Evolutionary conservation across 1,284 basidiomycete species (phyloP).

Genomic region (Sporisorium reilianum): DNA sequence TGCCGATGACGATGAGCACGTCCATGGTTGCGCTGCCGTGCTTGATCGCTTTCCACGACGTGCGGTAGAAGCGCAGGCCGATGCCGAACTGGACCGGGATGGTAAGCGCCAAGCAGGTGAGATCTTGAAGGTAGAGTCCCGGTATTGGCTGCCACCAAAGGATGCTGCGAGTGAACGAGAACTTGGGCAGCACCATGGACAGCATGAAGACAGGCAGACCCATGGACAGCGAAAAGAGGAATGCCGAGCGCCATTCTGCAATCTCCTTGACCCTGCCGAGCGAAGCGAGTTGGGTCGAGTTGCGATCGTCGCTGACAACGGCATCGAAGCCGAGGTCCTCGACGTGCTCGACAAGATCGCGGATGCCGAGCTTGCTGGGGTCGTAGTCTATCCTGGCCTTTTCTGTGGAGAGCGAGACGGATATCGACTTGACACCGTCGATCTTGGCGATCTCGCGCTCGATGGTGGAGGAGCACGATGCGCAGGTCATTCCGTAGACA

Average conservation of each 20-base stretch:
- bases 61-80: constrained; percentile 86
- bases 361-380: constrained; percentile 41
- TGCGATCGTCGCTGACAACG: constrained; percentile 81
- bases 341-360: constrained; percentile 61
- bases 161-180: constrained; percentile 69
- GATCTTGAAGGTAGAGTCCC: constrained; percentile 81
- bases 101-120: constrained; percentile 84
- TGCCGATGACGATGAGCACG: constrained; percentile 94
- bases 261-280: constrained; percentile 93
- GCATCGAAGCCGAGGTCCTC: constrained; percentile 92
- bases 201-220: constrained; percentile 93
- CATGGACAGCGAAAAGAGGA: constrained; percentile 81
- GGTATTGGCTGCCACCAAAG: constrained; percentile 62
- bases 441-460: constrained; percentile 81
- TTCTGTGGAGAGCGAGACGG: constrained; percentile 61
- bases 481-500: constrained; percentile 91
- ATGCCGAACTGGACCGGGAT: constrained; percentile 94
- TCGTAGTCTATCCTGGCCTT: constrained; percentile 60
- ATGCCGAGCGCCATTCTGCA: constrained; percentile 85
- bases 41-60: constrained; percentile 88
- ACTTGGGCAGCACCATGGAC: constrained; percentile 83
- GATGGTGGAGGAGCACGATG: constrained; percentile 82
- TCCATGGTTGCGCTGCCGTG: constrained; percentile 90
- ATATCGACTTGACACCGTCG: constrained; percentile 53
- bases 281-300: constrained; percentile 88